Percentiles rank a stretch among this genome's conserved stretches.
phyloP scores from a whole-genome alignment of 805 yeast genomes.

The Monosporozyma unispora region DNA sequence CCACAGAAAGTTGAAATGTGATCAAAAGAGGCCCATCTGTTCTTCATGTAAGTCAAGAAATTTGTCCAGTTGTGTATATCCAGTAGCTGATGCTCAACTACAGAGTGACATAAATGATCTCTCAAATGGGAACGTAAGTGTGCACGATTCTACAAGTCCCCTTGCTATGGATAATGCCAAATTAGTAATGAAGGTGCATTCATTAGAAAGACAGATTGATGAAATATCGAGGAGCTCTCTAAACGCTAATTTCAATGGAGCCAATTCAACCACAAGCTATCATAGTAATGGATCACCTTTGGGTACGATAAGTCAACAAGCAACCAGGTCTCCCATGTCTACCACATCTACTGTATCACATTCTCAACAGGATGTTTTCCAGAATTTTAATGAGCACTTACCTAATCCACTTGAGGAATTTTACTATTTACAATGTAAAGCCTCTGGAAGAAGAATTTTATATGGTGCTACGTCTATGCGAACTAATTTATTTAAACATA shows the following conservation, averaged over 20 bases:
- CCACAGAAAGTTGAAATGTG: conserved; percentile 24
- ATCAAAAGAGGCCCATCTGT: conserved; percentile 22
- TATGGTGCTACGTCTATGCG: conserved; percentile 28
- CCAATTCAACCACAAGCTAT: background rate
- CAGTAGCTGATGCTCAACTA: background rate
- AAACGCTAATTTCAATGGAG: background rate
- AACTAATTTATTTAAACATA: conserved; percentile 10
- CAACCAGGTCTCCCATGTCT: background rate
- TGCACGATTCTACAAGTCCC: background rate
- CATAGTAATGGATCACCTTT: background rate
- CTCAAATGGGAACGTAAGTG: background rate
- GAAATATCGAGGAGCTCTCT: background rate
- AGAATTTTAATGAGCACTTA: background rate
- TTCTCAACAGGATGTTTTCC: background rate
- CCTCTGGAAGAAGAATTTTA: conserved; percentile 16
- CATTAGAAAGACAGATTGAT: background rate
- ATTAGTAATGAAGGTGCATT: background rate
- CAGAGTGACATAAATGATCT: background rate
- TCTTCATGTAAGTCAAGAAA: conserved; percentile 19
- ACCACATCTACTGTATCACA: background rate
- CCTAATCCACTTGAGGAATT: conserved; percentile 10
- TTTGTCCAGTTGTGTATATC: conserved; percentile 14
- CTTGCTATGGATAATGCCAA: background rate
- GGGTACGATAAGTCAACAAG: background rate
- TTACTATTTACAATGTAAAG: conserved; percentile 12